Conservation (phyloP, 352 stramenopile genomes). For the Pythium folliculosum region DNA sequence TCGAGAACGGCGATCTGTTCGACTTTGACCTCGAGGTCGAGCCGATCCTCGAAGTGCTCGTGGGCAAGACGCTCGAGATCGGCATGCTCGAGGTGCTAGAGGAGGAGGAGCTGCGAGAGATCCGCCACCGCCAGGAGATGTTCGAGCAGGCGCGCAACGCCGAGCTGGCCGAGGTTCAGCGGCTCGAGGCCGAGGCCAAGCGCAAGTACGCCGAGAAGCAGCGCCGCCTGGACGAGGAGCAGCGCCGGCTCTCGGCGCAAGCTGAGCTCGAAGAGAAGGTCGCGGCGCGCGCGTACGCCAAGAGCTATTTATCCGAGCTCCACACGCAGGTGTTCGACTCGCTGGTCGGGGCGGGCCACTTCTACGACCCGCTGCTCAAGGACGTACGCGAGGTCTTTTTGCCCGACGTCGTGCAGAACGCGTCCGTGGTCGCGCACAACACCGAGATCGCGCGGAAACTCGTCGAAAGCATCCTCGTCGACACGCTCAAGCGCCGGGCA, state of each 20-base stretch:
- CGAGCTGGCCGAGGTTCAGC: constrained; percentile 93
- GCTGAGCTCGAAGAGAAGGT: constrained; percentile 92
- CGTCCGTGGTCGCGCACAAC: constrained; percentile 43
- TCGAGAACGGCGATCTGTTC: constrained; percentile 93
- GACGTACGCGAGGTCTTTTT: constrained; percentile 86
- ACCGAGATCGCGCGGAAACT: constrained; percentile 41
- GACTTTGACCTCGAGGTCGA: constrained; percentile 95
- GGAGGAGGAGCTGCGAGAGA: constrained; percentile 91
- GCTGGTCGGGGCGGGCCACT: constrained; percentile 85
- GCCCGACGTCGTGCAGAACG: constrained; percentile 55
- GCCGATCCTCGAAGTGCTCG: constrained; percentile 94
- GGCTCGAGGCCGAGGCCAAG: constrained; percentile 92
- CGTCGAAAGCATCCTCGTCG: constrained; percentile 34
- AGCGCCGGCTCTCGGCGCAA: constrained; percentile 65
- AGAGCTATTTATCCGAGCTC: constrained; percentile 87
- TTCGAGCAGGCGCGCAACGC: constrained; percentile 93
- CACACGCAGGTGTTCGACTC: constrained; percentile 87
- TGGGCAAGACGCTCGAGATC: constrained; percentile 95
- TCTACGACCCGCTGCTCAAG: constrained; percentile 88
- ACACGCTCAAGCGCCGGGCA: constrained; percentile 36
- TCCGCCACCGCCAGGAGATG: constrained; percentile 88
- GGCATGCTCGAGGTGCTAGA: constrained; percentile 94
- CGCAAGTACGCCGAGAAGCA: constrained; percentile 92
- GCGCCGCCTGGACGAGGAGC: constrained; percentile 81
- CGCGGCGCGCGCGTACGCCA: constrained; percentile 85